Percentiles rank a stretch among this genome's conserved stretches.
phyloP scores from a whole-genome alignment of 768 basidiomycete genomes.

The Lactifluus subvellereus region DNA sequence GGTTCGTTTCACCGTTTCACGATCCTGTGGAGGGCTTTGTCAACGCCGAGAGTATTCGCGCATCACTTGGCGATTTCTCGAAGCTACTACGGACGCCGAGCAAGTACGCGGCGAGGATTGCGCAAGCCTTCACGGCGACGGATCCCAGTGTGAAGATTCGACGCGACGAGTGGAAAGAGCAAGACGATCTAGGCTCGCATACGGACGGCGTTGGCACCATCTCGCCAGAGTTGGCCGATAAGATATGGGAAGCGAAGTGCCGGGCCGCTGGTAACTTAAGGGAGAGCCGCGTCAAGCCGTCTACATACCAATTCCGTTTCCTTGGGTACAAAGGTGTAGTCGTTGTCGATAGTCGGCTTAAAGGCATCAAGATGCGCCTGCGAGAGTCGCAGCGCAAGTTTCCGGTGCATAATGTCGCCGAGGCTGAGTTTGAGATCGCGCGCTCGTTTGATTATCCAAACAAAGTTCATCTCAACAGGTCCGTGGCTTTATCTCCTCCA shows the following conservation, averaged over 20 bases:
- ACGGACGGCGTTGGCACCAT: neutral
- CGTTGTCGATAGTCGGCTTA: conserved; percentile 49
- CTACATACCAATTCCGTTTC: conserved; percentile 73
- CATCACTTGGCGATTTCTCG: neutral
- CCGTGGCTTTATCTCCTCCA: neutral
- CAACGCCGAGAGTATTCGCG: neutral
- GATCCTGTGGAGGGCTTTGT: neutral
- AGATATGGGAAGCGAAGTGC: neutral
- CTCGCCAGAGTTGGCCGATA: neutral
- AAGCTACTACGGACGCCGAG: neutral
- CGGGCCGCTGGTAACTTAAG: neutral
- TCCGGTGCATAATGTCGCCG: conserved; percentile 39
- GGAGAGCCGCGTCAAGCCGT: neutral
- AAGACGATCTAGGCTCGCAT: neutral
- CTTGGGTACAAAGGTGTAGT: conserved; percentile 79
- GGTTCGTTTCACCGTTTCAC: neutral
- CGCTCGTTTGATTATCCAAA: conserved; percentile 55
- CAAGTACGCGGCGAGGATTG: neutral
- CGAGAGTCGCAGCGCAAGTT: conserved; percentile 76
- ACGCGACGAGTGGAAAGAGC: neutral
- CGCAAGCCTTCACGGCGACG: neutral
- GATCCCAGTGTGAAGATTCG: neutral
- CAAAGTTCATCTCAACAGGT: conserved; percentile 71
- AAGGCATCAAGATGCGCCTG: conserved; percentile 61
- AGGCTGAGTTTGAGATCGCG: conserved; percentile 68